Conservation (phyloP, 2,329 filamentous ascomycete species). For the Talaromyces sp. region DNA sequence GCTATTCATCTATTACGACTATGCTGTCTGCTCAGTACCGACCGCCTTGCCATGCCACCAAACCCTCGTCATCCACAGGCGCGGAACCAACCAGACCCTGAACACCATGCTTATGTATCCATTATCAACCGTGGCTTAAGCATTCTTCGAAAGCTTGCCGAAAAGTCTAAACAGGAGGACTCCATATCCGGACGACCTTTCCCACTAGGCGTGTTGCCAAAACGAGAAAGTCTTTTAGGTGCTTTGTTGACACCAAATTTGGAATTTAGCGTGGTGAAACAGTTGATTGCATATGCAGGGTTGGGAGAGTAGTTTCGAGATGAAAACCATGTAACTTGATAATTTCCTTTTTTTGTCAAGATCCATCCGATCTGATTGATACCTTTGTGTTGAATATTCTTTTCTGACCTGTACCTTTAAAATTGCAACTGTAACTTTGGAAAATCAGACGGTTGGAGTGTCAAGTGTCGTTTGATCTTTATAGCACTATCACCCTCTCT, state of each 20-base stretch:
- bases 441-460: background rate
- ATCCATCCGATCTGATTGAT: conserved; percentile 14
- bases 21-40: conserved; percentile 66
- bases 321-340: conserved; percentile 11
- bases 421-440: conserved; percentile 4
- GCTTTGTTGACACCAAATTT: conserved; percentile 65
- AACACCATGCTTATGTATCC: conserved; percentile 42
- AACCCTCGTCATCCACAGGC: conserved; percentile 35
- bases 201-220: conserved; percentile 62
- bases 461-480: background rate
- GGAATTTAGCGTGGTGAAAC: conserved; percentile 61
- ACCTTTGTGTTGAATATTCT: conserved; percentile 15
- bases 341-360: conserved; percentile 7
- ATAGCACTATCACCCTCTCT: background rate
- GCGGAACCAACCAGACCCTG: conserved; percentile 38
- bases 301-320: conserved; percentile 43
- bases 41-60: conserved; percentile 49
- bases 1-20: conserved; percentile 74
- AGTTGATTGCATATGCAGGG: conserved; percentile 63
- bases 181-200: conserved; percentile 49
- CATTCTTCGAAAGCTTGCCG: conserved; percentile 64
- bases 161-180: conserved; percentile 61
- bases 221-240: conserved; percentile 64
- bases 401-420: conserved; percentile 17
- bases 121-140: conserved; percentile 67